Evolutionary conservation across 140 eudicot genomes (phyloP).

Genomic region (Anethum foeniculum): DNA sequence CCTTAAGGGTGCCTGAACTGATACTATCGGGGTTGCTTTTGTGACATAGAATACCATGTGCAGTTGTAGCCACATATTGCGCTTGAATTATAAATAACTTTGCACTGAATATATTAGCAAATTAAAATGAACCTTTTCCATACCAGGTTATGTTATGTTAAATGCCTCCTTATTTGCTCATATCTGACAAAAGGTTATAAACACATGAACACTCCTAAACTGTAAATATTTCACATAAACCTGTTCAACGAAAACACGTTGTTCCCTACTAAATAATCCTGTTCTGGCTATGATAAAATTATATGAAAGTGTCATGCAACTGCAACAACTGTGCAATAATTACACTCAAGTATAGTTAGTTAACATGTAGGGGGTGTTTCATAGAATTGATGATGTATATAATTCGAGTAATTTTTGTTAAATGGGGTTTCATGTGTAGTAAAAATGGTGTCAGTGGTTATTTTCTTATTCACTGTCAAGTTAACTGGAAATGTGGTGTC

Average conservation of each 20-base stretch:
- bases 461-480: background rate
- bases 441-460: background rate
- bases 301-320: background rate
- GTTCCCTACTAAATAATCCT: background rate
- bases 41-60: background rate
- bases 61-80: background rate
- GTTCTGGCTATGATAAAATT: background rate
- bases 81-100: background rate
- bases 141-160: background rate
- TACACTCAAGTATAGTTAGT: background rate
- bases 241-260: background rate
- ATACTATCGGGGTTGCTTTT: background rate
- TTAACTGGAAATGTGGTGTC: background rate
- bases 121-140: background rate
- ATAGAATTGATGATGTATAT: background rate
- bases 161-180: background rate
- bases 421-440: background rate
- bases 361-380: background rate
- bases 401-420: background rate
- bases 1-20: background rate
- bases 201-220: background rate
- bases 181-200: background rate
- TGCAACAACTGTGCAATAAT: background rate
- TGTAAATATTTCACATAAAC: background rate
- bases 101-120: background rate